These are phyloP conservation scores for Vicia faba DNA, from an alignment of 306 rosid genomes.

Conservation along the genomic window DNA sequence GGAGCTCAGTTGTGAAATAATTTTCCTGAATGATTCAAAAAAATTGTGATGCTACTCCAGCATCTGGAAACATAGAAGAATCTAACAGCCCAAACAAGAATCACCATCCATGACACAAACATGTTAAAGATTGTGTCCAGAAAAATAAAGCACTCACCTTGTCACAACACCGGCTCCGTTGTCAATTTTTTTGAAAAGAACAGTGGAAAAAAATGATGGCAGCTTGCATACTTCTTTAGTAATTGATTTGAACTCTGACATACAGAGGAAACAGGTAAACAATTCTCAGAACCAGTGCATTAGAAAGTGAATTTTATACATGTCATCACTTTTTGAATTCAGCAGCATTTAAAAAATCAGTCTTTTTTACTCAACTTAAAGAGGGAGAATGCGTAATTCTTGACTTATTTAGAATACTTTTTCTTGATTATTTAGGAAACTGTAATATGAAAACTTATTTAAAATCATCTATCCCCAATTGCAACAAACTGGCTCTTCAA, in stretches of 20 bases:
- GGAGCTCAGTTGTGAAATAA: slow-evolving; percentile 1
- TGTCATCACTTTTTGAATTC: slow-evolving; percentile 8
- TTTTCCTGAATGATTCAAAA: slow-evolving; percentile 16
- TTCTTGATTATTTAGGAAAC: slow-evolving; percentile 31
- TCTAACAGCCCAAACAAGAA: slow-evolving; percentile 34
- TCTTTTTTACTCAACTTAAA: slow-evolving; percentile 23
- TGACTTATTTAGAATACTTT: slow-evolving; percentile 22
- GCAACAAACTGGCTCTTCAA: slow-evolving; percentile 29
- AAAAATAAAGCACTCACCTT: slow-evolving; percentile 56
- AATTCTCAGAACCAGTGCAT: slow-evolving; percentile 35
- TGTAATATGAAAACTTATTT: slow-evolving; percentile 31
- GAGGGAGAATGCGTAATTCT: slow-evolving; percentile 6
- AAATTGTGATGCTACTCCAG: slow-evolving; percentile 29
- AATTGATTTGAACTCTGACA: slow-evolving; percentile 81
- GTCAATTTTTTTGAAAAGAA: slow-evolving; percentile 89
- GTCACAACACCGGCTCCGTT: slow-evolving; percentile 76
- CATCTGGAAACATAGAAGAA: slow-evolving; percentile 32
- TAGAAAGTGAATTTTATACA: slow-evolving; percentile 28
- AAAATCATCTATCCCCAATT: slow-evolving; percentile 27
- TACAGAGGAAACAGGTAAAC: slow-evolving; percentile 43
- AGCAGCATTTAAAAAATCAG: slow-evolving; percentile 24
- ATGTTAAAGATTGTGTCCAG: slow-evolving; percentile 13
- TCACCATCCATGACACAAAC: slow-evolving; percentile 29
- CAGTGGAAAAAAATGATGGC: slow-evolving; percentile 87
- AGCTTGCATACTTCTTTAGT: slow-evolving; percentile 97